phyloP scores from a whole-genome alignment of 257 asterid genomes.

The Ballota nigra region DNA sequence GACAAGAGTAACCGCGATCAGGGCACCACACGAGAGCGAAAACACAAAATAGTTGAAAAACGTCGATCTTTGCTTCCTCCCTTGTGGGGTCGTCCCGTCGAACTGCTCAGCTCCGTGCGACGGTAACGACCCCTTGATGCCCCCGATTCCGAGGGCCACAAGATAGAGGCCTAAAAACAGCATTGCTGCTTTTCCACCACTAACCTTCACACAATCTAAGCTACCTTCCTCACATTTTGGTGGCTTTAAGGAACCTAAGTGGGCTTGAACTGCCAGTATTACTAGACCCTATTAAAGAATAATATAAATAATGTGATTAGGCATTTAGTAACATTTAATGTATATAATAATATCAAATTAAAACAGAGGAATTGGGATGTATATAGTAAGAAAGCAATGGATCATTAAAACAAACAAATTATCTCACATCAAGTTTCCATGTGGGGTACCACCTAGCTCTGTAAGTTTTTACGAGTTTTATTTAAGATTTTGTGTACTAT shows the following conservation, averaged over 20 bases:
- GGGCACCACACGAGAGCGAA: slow-evolving; percentile 67
- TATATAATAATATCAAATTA: background rate
- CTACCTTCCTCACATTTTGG: slow-evolving; percentile 40
- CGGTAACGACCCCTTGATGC: slow-evolving; percentile 80
- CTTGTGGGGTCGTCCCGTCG: slow-evolving; percentile 58
- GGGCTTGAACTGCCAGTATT: slow-evolving; percentile 75
- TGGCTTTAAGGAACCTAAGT: slow-evolving; percentile 56
- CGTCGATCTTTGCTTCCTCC: slow-evolving; percentile 69
- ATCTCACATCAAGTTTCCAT: background rate
- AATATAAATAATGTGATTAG: background rate
- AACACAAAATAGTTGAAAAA: slow-evolving; percentile 87
- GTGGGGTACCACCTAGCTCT: background rate
- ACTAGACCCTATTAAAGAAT: slow-evolving; percentile 59
- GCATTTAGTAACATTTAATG: background rate
- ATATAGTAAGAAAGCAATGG: background rate
- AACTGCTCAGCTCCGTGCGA: slow-evolving; percentile 90
- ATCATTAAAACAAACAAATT: background rate
- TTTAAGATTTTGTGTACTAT: background rate
- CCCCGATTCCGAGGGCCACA: slow-evolving; percentile 80
- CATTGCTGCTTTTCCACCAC: slow-evolving; percentile 79
- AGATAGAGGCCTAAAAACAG: slow-evolving; percentile 75
- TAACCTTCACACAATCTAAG: slow-evolving; percentile 49
- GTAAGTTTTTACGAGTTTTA: background rate
- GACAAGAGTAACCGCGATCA: slow-evolving; percentile 80
- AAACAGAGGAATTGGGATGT: background rate